Conservation (phyloP, 768 basidiomycete species). For the Termitomyces sp. region DNA sequence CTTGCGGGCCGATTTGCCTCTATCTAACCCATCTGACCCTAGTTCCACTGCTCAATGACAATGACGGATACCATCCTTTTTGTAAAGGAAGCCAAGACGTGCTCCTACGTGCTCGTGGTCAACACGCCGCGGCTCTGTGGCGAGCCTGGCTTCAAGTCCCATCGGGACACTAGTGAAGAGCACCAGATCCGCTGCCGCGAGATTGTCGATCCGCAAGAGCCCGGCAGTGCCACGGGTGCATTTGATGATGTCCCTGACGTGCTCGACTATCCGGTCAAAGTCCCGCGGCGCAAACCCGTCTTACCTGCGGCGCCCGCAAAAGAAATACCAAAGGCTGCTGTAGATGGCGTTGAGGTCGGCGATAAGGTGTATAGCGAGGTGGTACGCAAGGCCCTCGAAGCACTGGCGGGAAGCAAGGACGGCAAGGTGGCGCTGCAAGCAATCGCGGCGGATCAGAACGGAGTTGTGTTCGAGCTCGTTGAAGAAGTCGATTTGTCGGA, state of each 20-base stretch:
- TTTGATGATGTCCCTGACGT: conserved; percentile 32
- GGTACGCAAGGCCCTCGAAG: conserved; percentile 33
- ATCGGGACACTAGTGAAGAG: conserved; percentile 58
- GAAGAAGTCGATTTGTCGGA: conserved; percentile 37
- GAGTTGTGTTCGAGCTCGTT: conserved; percentile 35
- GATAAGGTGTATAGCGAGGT: conserved; percentile 24
- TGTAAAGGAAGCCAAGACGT: conserved; percentile 91
- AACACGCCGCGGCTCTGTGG: conserved; percentile 93
- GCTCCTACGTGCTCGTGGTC: conserved; percentile 89
- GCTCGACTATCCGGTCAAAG: conserved; percentile 49
- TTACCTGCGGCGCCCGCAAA: conserved; percentile 34
- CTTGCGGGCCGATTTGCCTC: not conserved
- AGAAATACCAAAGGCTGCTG: conserved; percentile 2
- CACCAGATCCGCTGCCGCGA: conserved; percentile 75
- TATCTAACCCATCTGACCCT: not conserved
- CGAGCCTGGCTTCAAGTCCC: conserved; percentile 87
- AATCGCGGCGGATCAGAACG: conserved; percentile 32
- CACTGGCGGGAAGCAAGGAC: conserved; percentile 24
- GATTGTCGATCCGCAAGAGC: conserved; percentile 42
- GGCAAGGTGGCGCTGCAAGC: conserved; percentile 35
- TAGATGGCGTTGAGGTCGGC: conserved; percentile 11
- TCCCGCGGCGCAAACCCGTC: conserved; percentile 42
- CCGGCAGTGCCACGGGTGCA: conserved; percentile 19
- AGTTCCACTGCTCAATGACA: conserved; percentile 97
- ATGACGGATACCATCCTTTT: conserved; percentile 87